Evolutionary conservation across 1,284 basidiomycete genomes (phyloP).

Genomic region (Sphagnurus paluster): DNA sequence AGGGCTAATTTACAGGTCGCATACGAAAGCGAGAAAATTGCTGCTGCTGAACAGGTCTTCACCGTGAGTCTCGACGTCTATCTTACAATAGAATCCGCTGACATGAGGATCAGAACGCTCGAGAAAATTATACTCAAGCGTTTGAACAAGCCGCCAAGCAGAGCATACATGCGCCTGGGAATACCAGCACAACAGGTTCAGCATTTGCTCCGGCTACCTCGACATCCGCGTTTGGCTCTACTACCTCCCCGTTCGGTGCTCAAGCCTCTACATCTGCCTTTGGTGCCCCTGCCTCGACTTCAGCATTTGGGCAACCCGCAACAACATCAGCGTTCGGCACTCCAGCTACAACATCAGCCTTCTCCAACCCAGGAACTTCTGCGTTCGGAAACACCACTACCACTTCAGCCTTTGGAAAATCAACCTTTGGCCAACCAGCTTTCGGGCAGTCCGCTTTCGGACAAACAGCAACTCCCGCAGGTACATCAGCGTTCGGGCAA

Average conservation of each 20-base stretch:
- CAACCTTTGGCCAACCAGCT: slow-evolving; percentile 29
- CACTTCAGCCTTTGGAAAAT: slow-evolving; percentile 29
- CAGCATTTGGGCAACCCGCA: no score
- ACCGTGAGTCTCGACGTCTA: slow-evolving; percentile 29
- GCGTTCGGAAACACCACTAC: not conserved
- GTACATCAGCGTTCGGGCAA: slow-evolving; percentile 40
- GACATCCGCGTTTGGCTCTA: slow-evolving; percentile 12
- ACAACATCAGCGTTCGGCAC: slow-evolving; percentile 23
- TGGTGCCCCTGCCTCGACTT: slow-evolving; percentile 26
- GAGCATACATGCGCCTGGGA: slow-evolving; percentile 18
- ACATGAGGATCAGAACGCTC: no score
- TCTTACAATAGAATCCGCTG: no score
- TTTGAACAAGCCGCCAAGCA: slow-evolving; percentile 53
- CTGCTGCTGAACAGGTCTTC: slow-evolving; percentile 36
- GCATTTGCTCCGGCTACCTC: slow-evolving; percentile 1
- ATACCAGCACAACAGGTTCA: not conserved
- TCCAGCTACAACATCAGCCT: slow-evolving; percentile 3
- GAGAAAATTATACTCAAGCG: slow-evolving; percentile 46
- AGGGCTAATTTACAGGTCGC: slow-evolving; percentile 18
- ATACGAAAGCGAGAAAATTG: slow-evolving; percentile 55
- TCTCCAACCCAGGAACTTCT: not conserved
- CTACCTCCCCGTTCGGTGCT: slow-evolving; percentile 5
- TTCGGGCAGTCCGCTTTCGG: slow-evolving; percentile 26
- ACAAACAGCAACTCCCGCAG: slow-evolving; percentile 21
- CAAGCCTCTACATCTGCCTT: slow-evolving; percentile 28